These are phyloP conservation scores for Fraxinus paxiana DNA, from an alignment of 305 asterid species.

Conservation along the genomic window DNA sequence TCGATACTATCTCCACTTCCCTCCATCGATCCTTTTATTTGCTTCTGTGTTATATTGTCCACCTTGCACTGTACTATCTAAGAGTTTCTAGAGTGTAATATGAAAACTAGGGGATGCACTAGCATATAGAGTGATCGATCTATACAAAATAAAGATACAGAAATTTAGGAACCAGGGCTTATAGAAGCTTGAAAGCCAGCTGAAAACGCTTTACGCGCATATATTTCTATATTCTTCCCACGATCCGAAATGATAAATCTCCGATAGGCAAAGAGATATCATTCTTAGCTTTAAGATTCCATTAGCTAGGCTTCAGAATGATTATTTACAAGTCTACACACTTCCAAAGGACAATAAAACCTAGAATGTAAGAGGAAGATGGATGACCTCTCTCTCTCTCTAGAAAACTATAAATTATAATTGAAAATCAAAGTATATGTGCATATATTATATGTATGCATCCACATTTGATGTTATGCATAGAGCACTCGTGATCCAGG, in stretches of 20 bases:
- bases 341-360: conserved; percentile 45
- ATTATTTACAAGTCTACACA: conserved; percentile 25
- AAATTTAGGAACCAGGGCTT: background rate
- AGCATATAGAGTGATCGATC: too few relatives aligned
- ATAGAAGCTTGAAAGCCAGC: conserved; percentile 6
- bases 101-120: too few relatives aligned
- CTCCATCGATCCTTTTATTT: conserved; percentile 28
- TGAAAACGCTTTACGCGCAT: background rate
- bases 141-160: too few relatives aligned
- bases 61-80: background rate
- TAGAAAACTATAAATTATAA: conserved; percentile 17
- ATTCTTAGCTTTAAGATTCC: conserved; percentile 23
- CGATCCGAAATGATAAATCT: background rate
- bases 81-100: background rate
- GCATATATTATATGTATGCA: too few relatives aligned
- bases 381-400: conserved; percentile 25
- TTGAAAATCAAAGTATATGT: too few relatives aligned
- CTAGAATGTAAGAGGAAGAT: conserved; percentile 40
- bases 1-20: conserved; percentile 36
- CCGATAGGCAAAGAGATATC: background rate
- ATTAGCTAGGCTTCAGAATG: conserved; percentile 25
- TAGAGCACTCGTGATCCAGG: background rate
- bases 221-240: background rate
- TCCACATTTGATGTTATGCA: conserved; percentile 24
- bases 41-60: background rate